Base-by-base conservation (phyloP, 805 yeast genomes). In the Metschnikowia drakensbergensis region DNA sequence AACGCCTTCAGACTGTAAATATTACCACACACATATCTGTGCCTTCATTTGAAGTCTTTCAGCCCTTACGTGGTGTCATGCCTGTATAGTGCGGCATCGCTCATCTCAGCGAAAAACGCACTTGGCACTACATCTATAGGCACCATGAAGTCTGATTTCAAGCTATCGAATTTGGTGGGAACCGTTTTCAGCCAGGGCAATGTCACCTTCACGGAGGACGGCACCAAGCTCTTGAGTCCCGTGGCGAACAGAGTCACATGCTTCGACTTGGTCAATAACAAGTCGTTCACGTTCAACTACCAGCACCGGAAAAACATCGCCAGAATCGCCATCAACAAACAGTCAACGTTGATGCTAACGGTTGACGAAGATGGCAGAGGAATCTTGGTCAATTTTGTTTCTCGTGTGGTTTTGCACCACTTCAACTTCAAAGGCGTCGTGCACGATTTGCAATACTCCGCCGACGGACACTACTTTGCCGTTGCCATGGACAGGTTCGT, bases 151-250 rank as follows among this genome's bases (percentile, higher is more conserved):
- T 83, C 96, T n/a, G 95, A 88, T 69, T 89, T 85, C 59, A 72
- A 84, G 77, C 86, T 94, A 59, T 83, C 95, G 31, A 94, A 92
- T 68, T 74, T 94, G 30, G 72, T 94, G 58, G 99, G 99, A 28
- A 91, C 98, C 0, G 98, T 94, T 3, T 94, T 94, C 63, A 76
- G 95, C 43, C 88, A 86, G 62, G 99, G 98, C n/a, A 90, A 92
- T 64, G 69, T 94, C 27, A 75, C 84, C 4, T 94, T 85, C 70
- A 84, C 96, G 0, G 81, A 84, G 1, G 97, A 91, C 62, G 99
- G 99, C 2, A 81, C 86, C 8, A 79, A 81, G 48, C 73, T 94
- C 31, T 68, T 94, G 40, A 84, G 94, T 50, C 98, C 99, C 0
- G 98, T 94, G 3, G 99, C 99, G 10, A 94, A 92, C 65, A 71